Evolutionary conservation across 2,329 filamentous ascomycete species (phyloP).

Genomic region (Calonectria leucothoes): DNA sequence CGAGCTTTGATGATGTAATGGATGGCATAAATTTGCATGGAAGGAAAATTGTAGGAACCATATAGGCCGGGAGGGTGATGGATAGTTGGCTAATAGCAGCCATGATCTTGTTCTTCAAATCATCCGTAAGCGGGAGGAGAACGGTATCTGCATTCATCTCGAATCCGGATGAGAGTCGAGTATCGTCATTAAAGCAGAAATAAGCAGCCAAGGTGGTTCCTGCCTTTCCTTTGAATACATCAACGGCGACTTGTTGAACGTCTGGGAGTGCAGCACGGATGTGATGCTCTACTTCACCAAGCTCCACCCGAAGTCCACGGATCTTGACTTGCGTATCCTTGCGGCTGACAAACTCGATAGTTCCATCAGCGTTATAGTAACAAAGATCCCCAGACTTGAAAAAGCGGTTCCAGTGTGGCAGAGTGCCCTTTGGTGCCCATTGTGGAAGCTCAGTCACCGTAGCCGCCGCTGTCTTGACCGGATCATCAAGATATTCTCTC

Average conservation of each 20-base stretch:
- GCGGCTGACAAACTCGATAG: slow-evolving; percentile 56
- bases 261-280: not conserved
- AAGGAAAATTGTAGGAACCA: not conserved
- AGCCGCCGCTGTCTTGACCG: slow-evolving; percentile 33
- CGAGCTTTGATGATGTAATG: not conserved
- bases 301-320: slow-evolving; percentile 63
- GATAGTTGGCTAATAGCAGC: not conserved
- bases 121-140: not conserved
- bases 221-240: not conserved
- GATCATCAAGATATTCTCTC: slow-evolving; percentile 36
- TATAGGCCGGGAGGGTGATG: not conserved
- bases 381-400: slow-evolving; percentile 41
- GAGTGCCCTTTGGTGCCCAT: slow-evolving; percentile 31
- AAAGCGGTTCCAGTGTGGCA: slow-evolving; percentile 11
- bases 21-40: not conserved
- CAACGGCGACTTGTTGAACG: not conserved
- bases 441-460: slow-evolving; percentile 44
- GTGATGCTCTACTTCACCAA: slow-evolving; percentile 37
- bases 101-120: not conserved
- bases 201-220: not conserved
- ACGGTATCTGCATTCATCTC: not conserved
- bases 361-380: slow-evolving; percentile 46
- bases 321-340: slow-evolving; percentile 68
- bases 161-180: not conserved
- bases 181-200: not conserved